Evolutionary conservation across 75 land plant genomes (phyloP), one percentile per base, ranked within the genome.

Genomic region (Chamaecyparis obtusa): DNA sequence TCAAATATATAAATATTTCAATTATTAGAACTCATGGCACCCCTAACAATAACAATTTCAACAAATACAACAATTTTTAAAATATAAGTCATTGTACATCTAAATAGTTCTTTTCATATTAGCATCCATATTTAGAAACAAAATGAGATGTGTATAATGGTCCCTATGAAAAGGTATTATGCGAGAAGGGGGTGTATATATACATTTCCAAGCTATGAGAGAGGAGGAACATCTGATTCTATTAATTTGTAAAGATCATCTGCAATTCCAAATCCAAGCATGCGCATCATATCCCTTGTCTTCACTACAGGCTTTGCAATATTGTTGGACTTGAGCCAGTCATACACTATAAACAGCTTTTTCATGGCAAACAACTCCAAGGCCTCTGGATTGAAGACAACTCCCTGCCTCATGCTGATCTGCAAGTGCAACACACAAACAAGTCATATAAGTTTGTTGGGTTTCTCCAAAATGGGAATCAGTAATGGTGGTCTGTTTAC

Each of bases 351-450:
- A 56, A 97, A 97, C 9, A 93, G 92, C 85, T 97, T 97, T 78
- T 92, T 93, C 97, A 97, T 91, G 35, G 89, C 92, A 86, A 95
- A 97, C 87, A 97, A 75, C 88, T 97, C 99, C 84, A 95, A 84
- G 1, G 95, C 99, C 88, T 97, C 99, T 16, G 99, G 99, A 83
- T 97, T 97, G 86, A 93, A 97, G 2, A 95, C 99, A 32, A 97
- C 88, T 33, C 99, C 99, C 87, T 90, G 82, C 85, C 88, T 93
- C 90, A 84, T 90, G 83, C 95, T 97, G 89, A 97, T 97, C 99
- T 96, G 94, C 86, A 37, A 87, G 95, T 94, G 92, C 86, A 37
- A 87, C 41, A 36, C 87, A 33, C 81, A 69, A 49, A 39, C 9
- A 32, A 43, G 9, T 35, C 24, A 14, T 9, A 35, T 9, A 35